Conservation (phyloP, 176 grass and related monocot genomes). For the Ampelocalamus luodianensis region DNA sequence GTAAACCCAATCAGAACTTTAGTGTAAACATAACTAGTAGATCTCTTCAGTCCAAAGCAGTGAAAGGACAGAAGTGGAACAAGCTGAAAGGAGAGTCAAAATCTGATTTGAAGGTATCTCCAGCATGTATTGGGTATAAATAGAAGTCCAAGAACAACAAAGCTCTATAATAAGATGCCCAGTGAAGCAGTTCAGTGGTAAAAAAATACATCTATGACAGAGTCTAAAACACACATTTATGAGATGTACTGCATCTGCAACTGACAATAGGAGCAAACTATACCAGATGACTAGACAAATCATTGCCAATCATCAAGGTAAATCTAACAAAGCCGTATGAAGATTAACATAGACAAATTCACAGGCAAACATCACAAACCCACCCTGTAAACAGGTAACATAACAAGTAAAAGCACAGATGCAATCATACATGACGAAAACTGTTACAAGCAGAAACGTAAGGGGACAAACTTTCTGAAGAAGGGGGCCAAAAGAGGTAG, state of each 20-base stretch:
- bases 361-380: not conserved
- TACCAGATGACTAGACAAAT: not conserved
- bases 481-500: not conserved
- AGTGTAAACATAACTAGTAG: slow-evolving; percentile 43
- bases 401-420: not conserved
- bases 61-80: not conserved
- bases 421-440: not conserved
- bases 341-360: not conserved
- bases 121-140: not conserved
- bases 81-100: not conserved
- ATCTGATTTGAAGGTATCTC: not conserved
- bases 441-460: not conserved
- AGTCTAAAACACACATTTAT: not conserved
- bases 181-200: not conserved
- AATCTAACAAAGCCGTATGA: not conserved
- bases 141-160: not conserved
- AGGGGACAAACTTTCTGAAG: not conserved
- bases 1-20: not conserved
- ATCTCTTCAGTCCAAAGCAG: slow-evolving; percentile 51
- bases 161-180: slow-evolving; percentile 31
- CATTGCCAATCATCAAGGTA: not conserved
- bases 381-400: not conserved
- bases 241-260: slow-evolving; percentile 17
- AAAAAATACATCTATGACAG: too few relatives aligned
- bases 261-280: not conserved